phyloP scores from a whole-genome alignment of 2,329 filamentous ascomycete genomes.

The Ramularia endophylla region DNA sequence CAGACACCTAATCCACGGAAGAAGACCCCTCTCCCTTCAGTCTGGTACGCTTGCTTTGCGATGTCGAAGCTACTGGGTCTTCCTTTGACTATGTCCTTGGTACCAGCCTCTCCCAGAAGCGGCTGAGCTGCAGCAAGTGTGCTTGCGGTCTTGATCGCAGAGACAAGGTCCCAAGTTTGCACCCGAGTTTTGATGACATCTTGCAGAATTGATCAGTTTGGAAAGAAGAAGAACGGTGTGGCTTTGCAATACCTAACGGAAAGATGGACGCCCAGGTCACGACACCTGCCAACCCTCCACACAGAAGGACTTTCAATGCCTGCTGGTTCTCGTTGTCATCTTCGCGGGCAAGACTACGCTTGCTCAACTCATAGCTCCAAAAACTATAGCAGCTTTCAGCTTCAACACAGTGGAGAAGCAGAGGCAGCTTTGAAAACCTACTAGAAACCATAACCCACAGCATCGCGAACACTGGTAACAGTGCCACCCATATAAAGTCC shows the following conservation, averaged over 20 bases:
- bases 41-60: slow-evolving; percentile 60
- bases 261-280: slow-evolving; percentile 88
- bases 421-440: slow-evolving; percentile 39
- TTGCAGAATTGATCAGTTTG: slow-evolving; percentile 8
- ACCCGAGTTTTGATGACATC: slow-evolving; percentile 90
- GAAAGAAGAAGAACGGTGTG: background rate
- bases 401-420: background rate
- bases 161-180: slow-evolving; percentile 59
- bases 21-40: slow-evolving; percentile 68
- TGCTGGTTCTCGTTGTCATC: slow-evolving; percentile 35
- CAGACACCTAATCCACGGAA: slow-evolving; percentile 78
- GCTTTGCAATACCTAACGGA: slow-evolving; percentile 50
- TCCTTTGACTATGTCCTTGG: slow-evolving; percentile 2
- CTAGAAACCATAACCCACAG: slow-evolving; percentile 95
- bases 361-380: slow-evolving; percentile 79
- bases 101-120: slow-evolving; percentile 7
- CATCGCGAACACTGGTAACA: slow-evolving; percentile 77
- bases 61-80: slow-evolving; percentile 55
- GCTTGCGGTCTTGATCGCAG: background rate
- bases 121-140: slow-evolving; percentile 11
- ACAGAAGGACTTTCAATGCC: slow-evolving; percentile 52
- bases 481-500: slow-evolving; percentile 77
- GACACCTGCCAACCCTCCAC: slow-evolving; percentile 81
- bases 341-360: slow-evolving; percentile 47
- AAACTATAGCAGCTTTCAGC: slow-evolving; percentile 48